phyloP scores from a whole-genome alignment of 306 rosid genomes.

The Prosopis cineraria region DNA sequence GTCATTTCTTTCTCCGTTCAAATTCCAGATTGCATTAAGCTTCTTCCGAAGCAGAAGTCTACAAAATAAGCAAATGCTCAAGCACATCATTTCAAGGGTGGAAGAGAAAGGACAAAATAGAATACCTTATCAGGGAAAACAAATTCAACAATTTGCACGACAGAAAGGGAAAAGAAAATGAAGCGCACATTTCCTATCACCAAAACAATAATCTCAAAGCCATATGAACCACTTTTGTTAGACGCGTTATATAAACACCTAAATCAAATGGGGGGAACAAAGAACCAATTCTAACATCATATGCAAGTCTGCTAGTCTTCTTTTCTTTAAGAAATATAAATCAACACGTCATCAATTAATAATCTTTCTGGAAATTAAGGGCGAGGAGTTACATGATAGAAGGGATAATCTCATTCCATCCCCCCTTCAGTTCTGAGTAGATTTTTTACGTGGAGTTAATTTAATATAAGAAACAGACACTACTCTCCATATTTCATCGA shows the following conservation, averaged over 20 bases:
- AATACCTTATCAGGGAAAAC: not conserved
- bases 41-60: not conserved
- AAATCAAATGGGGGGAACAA: not conserved
- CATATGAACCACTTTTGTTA: not conserved
- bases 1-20: not conserved
- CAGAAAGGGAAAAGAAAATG: not conserved
- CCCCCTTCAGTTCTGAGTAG: not conserved
- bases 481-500: not conserved
- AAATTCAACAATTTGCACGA: not conserved
- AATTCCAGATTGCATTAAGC: not conserved
- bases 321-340: not conserved
- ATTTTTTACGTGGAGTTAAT: not conserved
- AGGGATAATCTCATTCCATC: not conserved
- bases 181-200: not conserved
- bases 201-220: not conserved
- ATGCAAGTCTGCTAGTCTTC: not conserved
- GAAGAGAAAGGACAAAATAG: not conserved
- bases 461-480: not conserved
- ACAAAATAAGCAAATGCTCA: not conserved
- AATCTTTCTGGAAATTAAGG: not conserved
- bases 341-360: not conserved
- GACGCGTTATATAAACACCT: not conserved
- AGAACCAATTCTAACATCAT: not conserved
- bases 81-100: not conserved
- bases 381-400: constrained; percentile 5